Evolutionary conservation across 768 basidiomycete species (phyloP).

Genomic region (Naematelia encephala): DNA sequence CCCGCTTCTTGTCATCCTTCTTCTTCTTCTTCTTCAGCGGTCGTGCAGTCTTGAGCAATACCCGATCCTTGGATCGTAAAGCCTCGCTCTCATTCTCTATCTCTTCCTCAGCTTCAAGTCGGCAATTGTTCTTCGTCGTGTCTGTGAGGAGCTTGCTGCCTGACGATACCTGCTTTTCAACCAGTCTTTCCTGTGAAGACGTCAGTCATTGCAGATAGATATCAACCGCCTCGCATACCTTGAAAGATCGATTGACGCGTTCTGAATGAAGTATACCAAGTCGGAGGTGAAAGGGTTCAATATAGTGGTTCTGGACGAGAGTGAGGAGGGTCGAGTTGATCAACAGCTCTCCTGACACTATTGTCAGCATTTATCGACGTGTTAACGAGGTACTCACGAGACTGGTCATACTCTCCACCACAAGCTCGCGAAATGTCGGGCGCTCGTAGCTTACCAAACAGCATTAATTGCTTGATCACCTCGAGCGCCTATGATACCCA

Average conservation of each 20-base stretch:
- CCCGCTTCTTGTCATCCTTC: slow-evolving; percentile 41
- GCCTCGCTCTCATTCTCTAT: slow-evolving; percentile 19
- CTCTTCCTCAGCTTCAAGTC: slow-evolving; percentile 12
- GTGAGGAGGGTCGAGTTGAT: slow-evolving; percentile 6
- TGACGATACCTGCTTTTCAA: not conserved
- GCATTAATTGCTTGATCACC: slow-evolving; percentile 70
- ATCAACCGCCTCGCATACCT: too few species aligned
- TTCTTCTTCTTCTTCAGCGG: slow-evolving; percentile 28
- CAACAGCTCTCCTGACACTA: not conserved
- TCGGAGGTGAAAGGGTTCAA: slow-evolving; percentile 24
- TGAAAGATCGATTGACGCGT: slow-evolving; percentile 18
- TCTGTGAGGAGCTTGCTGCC: not conserved
- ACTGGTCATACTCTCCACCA: slow-evolving; percentile 56
- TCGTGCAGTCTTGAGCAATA: slow-evolving; percentile 16
- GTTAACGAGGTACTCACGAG: slow-evolving; percentile 54
- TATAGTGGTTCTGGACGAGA: slow-evolving; percentile 24
- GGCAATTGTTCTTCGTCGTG: slow-evolving; percentile 6
- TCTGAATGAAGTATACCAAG: slow-evolving; percentile 27
- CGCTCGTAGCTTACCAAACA: slow-evolving; percentile 79
- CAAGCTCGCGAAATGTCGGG: slow-evolving; percentile 61
- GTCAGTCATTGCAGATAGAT: too few species aligned
- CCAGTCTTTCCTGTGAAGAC: not conserved
- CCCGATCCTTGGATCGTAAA: slow-evolving; percentile 18
- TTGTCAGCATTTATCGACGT: not conserved
- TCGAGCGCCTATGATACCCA: slow-evolving; percentile 61